Evolutionary conservation across 23 red algal species (phyloP).

Genomic region (Gracilaria gracilis): DNA sequence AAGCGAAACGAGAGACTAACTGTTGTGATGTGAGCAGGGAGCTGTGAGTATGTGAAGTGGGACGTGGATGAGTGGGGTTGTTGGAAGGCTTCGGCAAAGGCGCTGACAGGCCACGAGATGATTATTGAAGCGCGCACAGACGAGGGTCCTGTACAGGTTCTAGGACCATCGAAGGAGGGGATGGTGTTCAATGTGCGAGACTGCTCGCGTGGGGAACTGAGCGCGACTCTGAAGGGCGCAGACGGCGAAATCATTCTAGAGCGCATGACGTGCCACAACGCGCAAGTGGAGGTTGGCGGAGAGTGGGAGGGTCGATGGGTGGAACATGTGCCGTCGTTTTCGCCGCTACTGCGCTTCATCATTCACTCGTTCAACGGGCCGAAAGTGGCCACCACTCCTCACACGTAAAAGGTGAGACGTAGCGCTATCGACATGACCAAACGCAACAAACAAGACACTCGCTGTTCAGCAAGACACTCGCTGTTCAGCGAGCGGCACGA

Average conservation of each 20-base stretch:
- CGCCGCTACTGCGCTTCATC: constrained; percentile 7
- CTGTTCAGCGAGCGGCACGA: constrained; percentile 8
- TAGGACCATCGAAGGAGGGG: constrained; percentile 49
- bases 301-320: constrained; percentile 62
- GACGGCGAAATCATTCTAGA: constrained; percentile 34
- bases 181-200: constrained; percentile 72
- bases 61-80: constrained; percentile 58
- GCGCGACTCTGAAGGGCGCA: not conserved
- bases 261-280: constrained; percentile 9
- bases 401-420: not conserved
- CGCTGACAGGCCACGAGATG: constrained; percentile 32
- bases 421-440: too few relatives aligned
- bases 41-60: constrained; percentile 35
- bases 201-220: constrained; percentile 26
- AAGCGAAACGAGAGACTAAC: not conserved
- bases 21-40: not conserved
- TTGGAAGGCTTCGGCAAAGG: constrained; percentile 52
- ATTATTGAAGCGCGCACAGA: constrained; percentile 33
- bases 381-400: constrained; percentile 1
- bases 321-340: constrained; percentile 5
- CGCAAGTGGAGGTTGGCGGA: constrained; percentile 71
- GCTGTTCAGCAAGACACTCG: not conserved
- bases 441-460: too few relatives aligned
- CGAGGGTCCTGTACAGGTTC: constrained; percentile 24
- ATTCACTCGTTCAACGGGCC: constrained; percentile 53